Base-by-base conservation (phyloP, 495 filamentous ascomycete genomes). In the Clavariopsis aquatica region DNA sequence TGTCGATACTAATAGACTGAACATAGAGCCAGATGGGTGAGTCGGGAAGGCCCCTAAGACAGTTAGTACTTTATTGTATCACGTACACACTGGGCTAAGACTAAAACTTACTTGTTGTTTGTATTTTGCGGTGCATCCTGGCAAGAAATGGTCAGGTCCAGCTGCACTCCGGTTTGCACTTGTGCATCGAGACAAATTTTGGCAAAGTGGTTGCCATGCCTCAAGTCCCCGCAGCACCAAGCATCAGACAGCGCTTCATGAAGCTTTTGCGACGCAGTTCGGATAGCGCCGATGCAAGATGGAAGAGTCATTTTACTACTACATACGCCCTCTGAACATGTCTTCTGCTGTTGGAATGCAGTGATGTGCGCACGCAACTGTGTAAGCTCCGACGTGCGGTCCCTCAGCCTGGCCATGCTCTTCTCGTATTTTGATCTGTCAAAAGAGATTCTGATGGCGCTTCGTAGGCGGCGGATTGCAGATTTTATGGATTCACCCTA, bases 191-290 rank as follows among this genome's bases (percentile, higher is more conserved):
- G 65, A 51, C 72, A 74, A 23, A 78, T 62, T 54, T 75, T 65
- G 12, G 74, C 73, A 10, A 41, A 60, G 54, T 79, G 77, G 34
- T 70, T 64, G 1, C 57, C 57, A 58, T 77, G 77, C 20, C 65
- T 61, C 2, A 68, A 62, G 26, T 66, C 52, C 9, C 56, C 29
- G 31, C 67, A 70, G 23, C 62, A 62, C 67, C 77, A 79, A 8
- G 75, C 71, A 55, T 54, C 62, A 15, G 60, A 66, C 22, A 78
- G 60, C 10, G 73, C 72, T 69, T 76, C 67, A 54, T 79, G 72
- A 4, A 79, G 70, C 49, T 73, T 64, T 12, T 57, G 52, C 0
- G 76, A 77, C 2, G 74, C 71, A 19, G 68, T 61, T 49, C 69
- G 71, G 15, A 78, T 68, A 10, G 62, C 28, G 22, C 43, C 38